Evolutionary conservation across 805 yeast genomes (phyloP).

Genomic region (Zygosaccharomyces kombuchaensis): DNA sequence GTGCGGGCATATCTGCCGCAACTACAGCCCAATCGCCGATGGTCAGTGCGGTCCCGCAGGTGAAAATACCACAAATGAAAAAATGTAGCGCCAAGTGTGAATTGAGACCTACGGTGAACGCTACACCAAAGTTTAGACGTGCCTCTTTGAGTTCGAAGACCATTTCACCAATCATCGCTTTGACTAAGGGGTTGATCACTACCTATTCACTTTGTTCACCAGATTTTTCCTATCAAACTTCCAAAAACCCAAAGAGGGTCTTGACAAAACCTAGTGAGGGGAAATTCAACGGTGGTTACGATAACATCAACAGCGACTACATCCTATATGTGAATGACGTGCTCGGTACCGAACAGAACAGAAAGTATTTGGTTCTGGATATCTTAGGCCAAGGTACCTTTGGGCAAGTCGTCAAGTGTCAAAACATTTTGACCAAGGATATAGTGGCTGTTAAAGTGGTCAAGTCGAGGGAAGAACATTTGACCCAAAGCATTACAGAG

Average conservation of each 20-base stretch:
- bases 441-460: slow-evolving; percentile 93
- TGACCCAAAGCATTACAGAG: slow-evolving; percentile 89
- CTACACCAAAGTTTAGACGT: slow-evolving; percentile 65
- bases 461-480: slow-evolving; percentile 84
- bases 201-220: slow-evolving; percentile 86
- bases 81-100: slow-evolving; percentile 45
- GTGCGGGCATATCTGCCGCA: slow-evolving; percentile 14
- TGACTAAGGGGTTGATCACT: slow-evolving; percentile 71
- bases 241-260: slow-evolving; percentile 87
- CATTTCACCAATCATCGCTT: slow-evolving; percentile 75
- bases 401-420: slow-evolving; percentile 96
- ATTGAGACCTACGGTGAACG: slow-evolving; percentile 54
- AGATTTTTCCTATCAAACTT: slow-evolving; percentile 71
- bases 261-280: slow-evolving; percentile 91
- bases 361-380: slow-evolving; percentile 85
- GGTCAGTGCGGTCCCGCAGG: slow-evolving; percentile 22
- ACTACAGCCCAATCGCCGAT: background rate
- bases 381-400: slow-evolving; percentile 94
- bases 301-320: slow-evolving; percentile 85
- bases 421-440: slow-evolving; percentile 66
- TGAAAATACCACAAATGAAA: slow-evolving; percentile 46
- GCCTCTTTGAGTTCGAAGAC: slow-evolving; percentile 60
- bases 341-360: slow-evolving; percentile 62
- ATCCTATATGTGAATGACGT: slow-evolving; percentile 92
- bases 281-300: slow-evolving; percentile 72